A percentile compares a stretch with the other conserved stretches of the same genome.
These are phyloP conservation scores for Bryoglossum gracile DNA, from an alignment of 495 filamentous ascomycete genomes.

Conservation along the genomic window DNA sequence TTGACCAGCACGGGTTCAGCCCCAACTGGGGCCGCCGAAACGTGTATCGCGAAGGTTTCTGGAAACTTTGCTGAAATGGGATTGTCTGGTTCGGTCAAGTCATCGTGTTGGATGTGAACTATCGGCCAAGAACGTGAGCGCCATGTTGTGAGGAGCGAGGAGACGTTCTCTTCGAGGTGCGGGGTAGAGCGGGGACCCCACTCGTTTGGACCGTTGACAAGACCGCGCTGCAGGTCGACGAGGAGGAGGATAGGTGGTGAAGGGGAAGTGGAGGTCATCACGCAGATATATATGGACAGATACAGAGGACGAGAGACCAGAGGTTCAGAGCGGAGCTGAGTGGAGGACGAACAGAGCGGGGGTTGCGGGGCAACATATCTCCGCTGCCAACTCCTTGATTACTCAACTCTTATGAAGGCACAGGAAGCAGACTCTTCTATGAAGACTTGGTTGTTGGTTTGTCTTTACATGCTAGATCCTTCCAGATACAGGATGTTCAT, in stretches of 20 bases:
- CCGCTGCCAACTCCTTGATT: no score
- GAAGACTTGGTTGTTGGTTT: no score
- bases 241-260: constrained; percentile 10
- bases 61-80: constrained; percentile 8
- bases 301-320: no score
- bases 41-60: constrained; percentile 10
- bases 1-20: constrained; percentile 15
- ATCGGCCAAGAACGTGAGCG: constrained; percentile 10
- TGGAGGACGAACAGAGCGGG: no score
- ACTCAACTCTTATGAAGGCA: no score
- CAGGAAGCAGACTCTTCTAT: no score
- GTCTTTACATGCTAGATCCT: no score
- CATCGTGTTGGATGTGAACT: constrained; percentile 19
- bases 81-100: constrained; percentile 5
- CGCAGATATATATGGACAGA: no score
- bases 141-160: constrained; percentile 9
- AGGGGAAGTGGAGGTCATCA: not conserved
- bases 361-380: no score
- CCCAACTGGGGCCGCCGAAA: not conserved
- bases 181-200: constrained; percentile 19
- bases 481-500: no score
- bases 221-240: constrained; percentile 15
- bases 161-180: constrained; percentile 10
- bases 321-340: no score
- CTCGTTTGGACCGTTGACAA: constrained; percentile 2